These are phyloP conservation scores for Dianthus caryophyllus DNA, from an alignment of 148 eudicot species.

Conservation along the genomic window DNA sequence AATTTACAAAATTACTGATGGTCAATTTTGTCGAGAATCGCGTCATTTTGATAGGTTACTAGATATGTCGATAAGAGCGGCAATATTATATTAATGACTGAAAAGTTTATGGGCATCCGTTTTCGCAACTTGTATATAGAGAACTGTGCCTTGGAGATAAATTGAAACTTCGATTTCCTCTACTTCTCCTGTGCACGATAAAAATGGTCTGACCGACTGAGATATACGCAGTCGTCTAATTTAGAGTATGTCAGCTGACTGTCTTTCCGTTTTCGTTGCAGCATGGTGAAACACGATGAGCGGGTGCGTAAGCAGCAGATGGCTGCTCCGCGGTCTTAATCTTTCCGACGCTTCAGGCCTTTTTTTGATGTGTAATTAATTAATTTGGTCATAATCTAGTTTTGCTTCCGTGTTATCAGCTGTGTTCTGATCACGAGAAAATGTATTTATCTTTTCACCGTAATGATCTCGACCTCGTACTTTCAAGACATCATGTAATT, in stretches of 20 bases:
- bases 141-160: neutral
- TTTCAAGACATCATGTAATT: neutral
- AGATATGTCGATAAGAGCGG: neutral
- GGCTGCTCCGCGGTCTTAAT: constrained; percentile 85
- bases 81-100: neutral
- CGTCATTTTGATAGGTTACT: neutral
- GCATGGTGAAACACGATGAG: constrained; percentile 82
- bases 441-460: neutral
- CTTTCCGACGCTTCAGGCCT: neutral
- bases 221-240: neutral
- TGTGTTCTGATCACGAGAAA: constrained; percentile 5
- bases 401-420: neutral
- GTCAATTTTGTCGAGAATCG: neutral
- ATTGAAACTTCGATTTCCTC: neutral
- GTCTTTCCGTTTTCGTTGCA: constrained; percentile 25
- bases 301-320: constrained; percentile 93
- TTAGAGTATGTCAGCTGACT: neutral
- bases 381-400: neutral
- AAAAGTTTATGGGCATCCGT: neutral
- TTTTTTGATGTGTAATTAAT: constrained; percentile 10
- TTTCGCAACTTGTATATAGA: neutral
- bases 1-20: neutral
- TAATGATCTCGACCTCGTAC: neutral
- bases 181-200: neutral
- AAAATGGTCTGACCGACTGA: neutral